Evolutionary conservation across 441 rosid species (phyloP).

Genomic region (Viola pubescens): DNA sequence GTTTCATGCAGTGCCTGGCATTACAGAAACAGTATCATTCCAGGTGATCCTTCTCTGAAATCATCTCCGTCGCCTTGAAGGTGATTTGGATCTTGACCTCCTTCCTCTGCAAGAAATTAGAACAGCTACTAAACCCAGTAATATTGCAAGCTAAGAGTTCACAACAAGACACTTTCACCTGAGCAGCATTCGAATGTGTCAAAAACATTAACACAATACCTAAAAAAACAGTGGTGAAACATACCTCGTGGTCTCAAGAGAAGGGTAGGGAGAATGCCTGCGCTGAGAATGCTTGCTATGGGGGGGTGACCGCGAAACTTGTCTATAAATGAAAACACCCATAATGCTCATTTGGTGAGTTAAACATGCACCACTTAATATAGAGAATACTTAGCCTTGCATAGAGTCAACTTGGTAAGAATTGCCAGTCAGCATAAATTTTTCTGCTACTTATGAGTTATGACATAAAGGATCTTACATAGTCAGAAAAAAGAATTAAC

Average conservation of each 20-base stretch:
- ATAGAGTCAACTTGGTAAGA: constrained; percentile 22
- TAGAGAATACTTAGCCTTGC: constrained; percentile 33
- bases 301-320: constrained; percentile 97
- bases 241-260: constrained; percentile 75
- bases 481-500: constrained; percentile 4
- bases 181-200: constrained; percentile 29
- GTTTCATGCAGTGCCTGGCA: not conserved
- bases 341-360: constrained; percentile 66
- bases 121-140: constrained; percentile 8
- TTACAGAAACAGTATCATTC: constrained; percentile 6
- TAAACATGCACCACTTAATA: constrained; percentile 25
- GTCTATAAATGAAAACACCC: constrained; percentile 96
- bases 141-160: constrained; percentile 9
- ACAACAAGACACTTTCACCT: constrained; percentile 49
- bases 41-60: constrained; percentile 9
- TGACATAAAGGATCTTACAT: constrained; percentile 4
- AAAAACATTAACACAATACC: constrained; percentile 41
- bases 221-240: constrained; percentile 24
- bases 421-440: constrained; percentile 13
- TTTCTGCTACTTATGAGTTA: constrained; percentile 20
- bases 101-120: constrained; percentile 42
- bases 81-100: constrained; percentile 78
- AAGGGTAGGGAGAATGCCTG: constrained; percentile 95
- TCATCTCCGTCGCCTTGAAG: constrained; percentile 49
- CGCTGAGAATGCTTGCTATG: constrained; percentile 98